phyloP scores from a whole-genome alignment of 140 eudicot species.

The Erigeron philadelphicus region DNA sequence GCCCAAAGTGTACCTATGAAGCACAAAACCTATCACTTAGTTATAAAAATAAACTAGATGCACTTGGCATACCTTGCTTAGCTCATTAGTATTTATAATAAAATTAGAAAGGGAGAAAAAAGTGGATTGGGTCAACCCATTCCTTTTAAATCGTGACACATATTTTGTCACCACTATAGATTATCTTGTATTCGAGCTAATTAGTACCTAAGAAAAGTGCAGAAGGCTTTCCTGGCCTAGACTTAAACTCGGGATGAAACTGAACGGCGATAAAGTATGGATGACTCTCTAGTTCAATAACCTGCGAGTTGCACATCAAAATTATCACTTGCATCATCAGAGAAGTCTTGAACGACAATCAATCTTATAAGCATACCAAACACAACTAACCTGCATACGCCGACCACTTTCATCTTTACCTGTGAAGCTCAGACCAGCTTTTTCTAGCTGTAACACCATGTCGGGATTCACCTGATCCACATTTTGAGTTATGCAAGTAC shows the following conservation, averaged over 20 bases:
- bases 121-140: neutral
- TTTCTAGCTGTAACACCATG: slow-evolving; percentile 71
- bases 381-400: slow-evolving; percentile 79
- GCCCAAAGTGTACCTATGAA: neutral
- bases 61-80: no score
- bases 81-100: no score
- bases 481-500: neutral
- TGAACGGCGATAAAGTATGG: slow-evolving; percentile 89
- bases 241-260: slow-evolving; percentile 94
- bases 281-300: slow-evolving; percentile 69
- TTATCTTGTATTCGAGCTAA: neutral
- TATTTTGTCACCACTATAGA: neutral
- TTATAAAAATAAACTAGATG: neutral
- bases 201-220: slow-evolving; percentile 77
- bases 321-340: neutral
- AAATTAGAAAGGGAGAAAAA: neutral
- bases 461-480: slow-evolving; percentile 71
- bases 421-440: slow-evolving; percentile 70
- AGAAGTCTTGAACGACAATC: neutral
- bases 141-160: neutral
- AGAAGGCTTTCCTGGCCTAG: slow-evolving; percentile 93
- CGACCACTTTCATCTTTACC: slow-evolving; percentile 93
- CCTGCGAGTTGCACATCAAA: slow-evolving; percentile 36
- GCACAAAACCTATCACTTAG: neutral
- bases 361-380: neutral